Evolutionary conservation across 2,329 filamentous ascomycete species (phyloP).

Genomic region (Aureobasidium subglaciale): DNA sequence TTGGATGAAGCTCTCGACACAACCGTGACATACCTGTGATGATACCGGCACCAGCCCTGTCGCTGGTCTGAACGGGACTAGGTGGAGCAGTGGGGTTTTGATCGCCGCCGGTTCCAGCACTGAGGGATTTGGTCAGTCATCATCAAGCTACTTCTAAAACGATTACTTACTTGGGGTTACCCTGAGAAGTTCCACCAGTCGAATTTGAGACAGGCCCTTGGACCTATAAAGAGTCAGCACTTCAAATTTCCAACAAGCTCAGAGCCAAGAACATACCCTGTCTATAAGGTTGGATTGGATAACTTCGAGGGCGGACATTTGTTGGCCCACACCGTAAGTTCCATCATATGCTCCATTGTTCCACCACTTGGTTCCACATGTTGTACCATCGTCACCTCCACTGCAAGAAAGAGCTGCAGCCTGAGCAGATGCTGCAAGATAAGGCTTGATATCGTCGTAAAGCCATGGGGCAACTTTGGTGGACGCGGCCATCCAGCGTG

Average conservation of each 20-base stretch:
- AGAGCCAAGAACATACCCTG: slow-evolving; percentile 1
- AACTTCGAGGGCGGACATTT: slow-evolving; percentile 51
- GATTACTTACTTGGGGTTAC: slow-evolving; percentile 32
- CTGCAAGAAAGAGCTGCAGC: slow-evolving; percentile 50
- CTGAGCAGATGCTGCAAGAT: slow-evolving; percentile 46
- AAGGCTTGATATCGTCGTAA: slow-evolving; percentile 42
- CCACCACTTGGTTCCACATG: slow-evolving; percentile 43
- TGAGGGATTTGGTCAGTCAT: slow-evolving; percentile 18
- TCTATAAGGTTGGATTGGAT: slow-evolving; percentile 36
- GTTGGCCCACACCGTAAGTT: slow-evolving; percentile 46
- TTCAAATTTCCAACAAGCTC: neutral
- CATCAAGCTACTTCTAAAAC: slow-evolving; percentile 31
- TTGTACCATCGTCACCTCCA: slow-evolving; percentile 39
- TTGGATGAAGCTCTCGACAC: neutral
- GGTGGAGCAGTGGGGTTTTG: slow-evolving; percentile 25
- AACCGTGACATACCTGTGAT: slow-evolving; percentile 37
- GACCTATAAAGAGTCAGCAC: slow-evolving; percentile 18
- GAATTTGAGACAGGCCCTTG: slow-evolving; percentile 39
- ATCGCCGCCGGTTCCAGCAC: slow-evolving; percentile 30
- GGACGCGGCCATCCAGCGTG: slow-evolving; percentile 46
- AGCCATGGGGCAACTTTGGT: slow-evolving; percentile 54
- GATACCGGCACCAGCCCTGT: slow-evolving; percentile 64
- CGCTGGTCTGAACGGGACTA: slow-evolving; percentile 48
- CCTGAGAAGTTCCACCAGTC: slow-evolving; percentile 46
- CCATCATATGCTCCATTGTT: slow-evolving; percentile 37